Base-by-base conservation (phyloP, 768 basidiomycete genomes). In the Collybia sordida region DNA sequence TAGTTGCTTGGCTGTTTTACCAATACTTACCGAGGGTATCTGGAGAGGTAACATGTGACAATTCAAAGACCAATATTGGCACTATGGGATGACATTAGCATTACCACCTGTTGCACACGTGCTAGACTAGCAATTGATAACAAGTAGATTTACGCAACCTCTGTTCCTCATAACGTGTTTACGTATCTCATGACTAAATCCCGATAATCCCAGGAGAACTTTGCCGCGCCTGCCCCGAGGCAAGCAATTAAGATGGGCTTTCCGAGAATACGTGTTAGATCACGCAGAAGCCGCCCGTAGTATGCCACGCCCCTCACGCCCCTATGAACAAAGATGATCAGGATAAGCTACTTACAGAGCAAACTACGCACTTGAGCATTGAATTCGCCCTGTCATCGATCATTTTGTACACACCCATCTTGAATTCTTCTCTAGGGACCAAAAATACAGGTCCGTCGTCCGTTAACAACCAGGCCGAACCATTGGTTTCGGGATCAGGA, bases 381-480 rank as follows among this genome's bases (percentile, higher is more conserved):
- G 58, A 51, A 54, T 76, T 77, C 3, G 61, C 62, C 41, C 75
- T 62, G n/a, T 67, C 61, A 47, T 79, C 74, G 17, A 83, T 70
- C 70, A 81, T 72, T 47, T 68, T 68, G 59, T 82, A 83, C 18
- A 82, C 76, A 2, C 80, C 80, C 40, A 69, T 53, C 51, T 72
- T 74, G 59, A 83, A 71, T 44, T 74, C 65, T 52, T 80, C 77
- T 36, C 71, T 71, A 12, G 71, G 69, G 4, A 80, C 64, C 48
- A 69, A 62, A 53, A 79, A 75, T 6, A 77, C 73, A 2, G 75
- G 75, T 3, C 81, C 80, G 52, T 78, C 70, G 53, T 82, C 79
- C 2, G 69, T 67, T 23, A 82, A 63, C 2, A 79, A 54, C 68
- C 74, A 81, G 0, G 75, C 69, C 41, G 67, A 67, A 3, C 79